Evolutionary conservation across 1,284 basidiomycete genomes (phyloP).

Genomic region (Athelia sp.): DNA sequence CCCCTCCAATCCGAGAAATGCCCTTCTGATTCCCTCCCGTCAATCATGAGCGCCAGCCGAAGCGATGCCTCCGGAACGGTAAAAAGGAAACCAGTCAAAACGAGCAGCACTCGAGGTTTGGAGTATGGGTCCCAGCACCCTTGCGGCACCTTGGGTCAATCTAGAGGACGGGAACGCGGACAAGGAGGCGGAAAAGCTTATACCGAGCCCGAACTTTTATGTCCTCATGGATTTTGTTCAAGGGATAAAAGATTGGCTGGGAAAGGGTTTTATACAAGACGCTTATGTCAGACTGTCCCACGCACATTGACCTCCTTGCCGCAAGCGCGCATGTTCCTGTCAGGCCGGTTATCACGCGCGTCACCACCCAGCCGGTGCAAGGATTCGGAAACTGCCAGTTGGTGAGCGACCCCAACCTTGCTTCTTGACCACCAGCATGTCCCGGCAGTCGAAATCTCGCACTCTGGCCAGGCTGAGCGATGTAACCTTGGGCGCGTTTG

Average conservation of each 20-base stretch:
- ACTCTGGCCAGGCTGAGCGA: constrained; percentile 49
- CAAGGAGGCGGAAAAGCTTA: constrained; percentile 74
- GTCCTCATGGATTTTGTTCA: constrained; percentile 70
- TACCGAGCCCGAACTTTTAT: constrained; percentile 82
- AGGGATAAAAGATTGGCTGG: constrained; percentile 13
- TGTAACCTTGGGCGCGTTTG: constrained; percentile 57
- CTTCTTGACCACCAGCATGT: constrained; percentile 25
- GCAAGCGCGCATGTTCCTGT: too few relatives aligned
- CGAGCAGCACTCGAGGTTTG: constrained; percentile 27
- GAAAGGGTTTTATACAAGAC: constrained; percentile 19
- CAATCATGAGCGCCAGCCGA: constrained; percentile 40
- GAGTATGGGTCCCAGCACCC: constrained; percentile 26
- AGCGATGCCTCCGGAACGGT: constrained; percentile 52
- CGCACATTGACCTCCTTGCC: too few relatives aligned
- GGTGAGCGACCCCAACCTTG: background rate
- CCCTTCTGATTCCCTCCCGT: constrained; percentile 21
- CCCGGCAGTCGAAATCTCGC: constrained; percentile 26
- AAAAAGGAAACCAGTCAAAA: constrained; percentile 32
- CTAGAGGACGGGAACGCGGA: constrained; percentile 89
- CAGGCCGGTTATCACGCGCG: too few relatives aligned
- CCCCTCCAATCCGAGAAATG: constrained; percentile 14
- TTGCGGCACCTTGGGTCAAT: constrained; percentile 38
- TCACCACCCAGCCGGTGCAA: background rate
- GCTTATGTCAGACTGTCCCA: background rate
- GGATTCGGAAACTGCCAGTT: background rate